These are phyloP conservation scores for Eucalyptus polybractea DNA, from an alignment of 345 rosid species.

Conservation along the genomic window DNA sequence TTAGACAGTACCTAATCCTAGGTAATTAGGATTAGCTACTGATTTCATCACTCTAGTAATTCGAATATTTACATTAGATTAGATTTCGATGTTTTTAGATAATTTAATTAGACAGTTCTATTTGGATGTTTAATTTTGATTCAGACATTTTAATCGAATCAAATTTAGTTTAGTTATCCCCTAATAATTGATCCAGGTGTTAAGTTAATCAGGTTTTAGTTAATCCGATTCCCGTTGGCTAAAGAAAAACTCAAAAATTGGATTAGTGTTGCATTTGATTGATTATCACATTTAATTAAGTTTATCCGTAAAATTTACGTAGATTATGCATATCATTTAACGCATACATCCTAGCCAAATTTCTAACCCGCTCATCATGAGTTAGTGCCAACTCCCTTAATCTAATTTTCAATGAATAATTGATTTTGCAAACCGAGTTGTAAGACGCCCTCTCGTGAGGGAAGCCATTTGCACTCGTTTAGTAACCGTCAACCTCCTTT, in stretches of 20 bases:
- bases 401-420: not conserved
- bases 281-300: not conserved
- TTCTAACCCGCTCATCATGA: not conserved
- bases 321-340: not conserved
- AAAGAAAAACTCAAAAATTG: not conserved
- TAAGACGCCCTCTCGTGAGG: not conserved
- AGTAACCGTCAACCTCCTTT: not conserved
- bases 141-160: not conserved
- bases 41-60: not conserved
- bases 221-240: not conserved
- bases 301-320: not conserved
- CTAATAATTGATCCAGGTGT: not conserved
- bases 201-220: not conserved
- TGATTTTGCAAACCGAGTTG: not conserved
- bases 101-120: rapidly evolving
- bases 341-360: rapidly evolving
- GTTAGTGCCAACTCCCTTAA: not conserved
- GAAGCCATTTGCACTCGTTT: not conserved
- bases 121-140: not conserved
- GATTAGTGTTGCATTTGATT: not conserved
- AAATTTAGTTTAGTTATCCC: not conserved
- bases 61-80: not conserved
- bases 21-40: not conserved
- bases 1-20: no score
- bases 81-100: not conserved